These are phyloP conservation scores for Ottelia alismoides DNA, from an alignment of 106 monocot species.

Conservation along the genomic window DNA sequence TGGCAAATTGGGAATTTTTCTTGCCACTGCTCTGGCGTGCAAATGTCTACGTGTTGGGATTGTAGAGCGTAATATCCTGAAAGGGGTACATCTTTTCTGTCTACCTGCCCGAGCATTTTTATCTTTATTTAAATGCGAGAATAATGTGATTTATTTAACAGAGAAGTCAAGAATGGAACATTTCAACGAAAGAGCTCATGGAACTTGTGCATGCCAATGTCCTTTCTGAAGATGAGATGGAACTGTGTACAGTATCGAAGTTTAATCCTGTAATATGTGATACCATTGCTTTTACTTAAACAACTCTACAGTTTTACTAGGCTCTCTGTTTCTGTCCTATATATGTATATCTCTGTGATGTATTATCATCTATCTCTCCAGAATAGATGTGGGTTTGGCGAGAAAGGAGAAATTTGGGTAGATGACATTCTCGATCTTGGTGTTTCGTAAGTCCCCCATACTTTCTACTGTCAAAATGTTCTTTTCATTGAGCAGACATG, in stretches of 20 bases:
- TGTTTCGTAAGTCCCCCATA: constrained; percentile 77
- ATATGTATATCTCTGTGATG: background rate
- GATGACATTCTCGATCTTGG: constrained; percentile 89
- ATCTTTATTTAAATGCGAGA: background rate
- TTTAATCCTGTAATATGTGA: constrained; percentile 94
- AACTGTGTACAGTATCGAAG: constrained; percentile 37
- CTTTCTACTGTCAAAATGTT: background rate
- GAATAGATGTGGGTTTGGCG: constrained; percentile 92
- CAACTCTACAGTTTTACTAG: background rate
- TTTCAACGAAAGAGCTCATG: constrained; percentile 83
- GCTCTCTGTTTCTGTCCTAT: background rate
- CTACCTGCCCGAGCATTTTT: background rate
- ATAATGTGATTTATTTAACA: constrained; percentile 16
- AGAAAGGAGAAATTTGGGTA: constrained; percentile 87
- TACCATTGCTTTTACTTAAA: background rate
- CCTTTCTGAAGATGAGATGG: constrained; percentile 67
- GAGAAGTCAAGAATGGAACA: constrained; percentile 99
- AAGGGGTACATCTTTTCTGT: constrained; percentile 58
- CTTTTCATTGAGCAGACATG: background rate
- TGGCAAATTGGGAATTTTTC: constrained; percentile 92
- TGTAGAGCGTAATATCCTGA: constrained; percentile 74
- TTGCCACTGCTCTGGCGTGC: constrained; percentile 65
- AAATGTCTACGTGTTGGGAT: constrained; percentile 71
- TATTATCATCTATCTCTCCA: constrained; percentile 14
- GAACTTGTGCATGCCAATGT: constrained; percentile 67